Evolutionary conservation across 495 filamentous ascomycete genomes (phyloP).

Genomic region (Lichenothelia convexa): DNA sequence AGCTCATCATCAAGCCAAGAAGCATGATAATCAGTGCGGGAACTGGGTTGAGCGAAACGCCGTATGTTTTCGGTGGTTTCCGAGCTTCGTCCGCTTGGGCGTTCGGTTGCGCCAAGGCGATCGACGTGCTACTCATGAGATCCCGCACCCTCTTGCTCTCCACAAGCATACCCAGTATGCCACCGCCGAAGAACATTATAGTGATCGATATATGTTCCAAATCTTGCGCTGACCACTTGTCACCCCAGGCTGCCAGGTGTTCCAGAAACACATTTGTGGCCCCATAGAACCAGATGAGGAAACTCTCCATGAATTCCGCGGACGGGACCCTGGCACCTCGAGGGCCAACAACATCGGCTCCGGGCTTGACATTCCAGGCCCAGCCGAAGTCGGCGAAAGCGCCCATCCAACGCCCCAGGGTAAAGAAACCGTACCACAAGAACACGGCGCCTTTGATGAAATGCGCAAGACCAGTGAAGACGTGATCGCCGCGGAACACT

Average conservation of each 20-base stretch:
- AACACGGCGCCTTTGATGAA: constrained; percentile 97
- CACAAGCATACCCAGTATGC: constrained; percentile 86
- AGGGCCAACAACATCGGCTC: constrained; percentile 33
- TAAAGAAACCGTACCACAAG: constrained; percentile 81
- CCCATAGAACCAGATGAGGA: constrained; percentile 78
- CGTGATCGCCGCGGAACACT: constrained; percentile 38
- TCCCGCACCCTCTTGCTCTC: constrained; percentile 56
- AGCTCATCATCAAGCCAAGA: constrained; percentile 85
- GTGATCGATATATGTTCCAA: constrained; percentile 89
- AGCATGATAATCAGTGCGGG: constrained; percentile 73
- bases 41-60: constrained; percentile 72
- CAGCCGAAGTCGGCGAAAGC: constrained; percentile 84
- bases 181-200: constrained; percentile 85
- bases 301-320: constrained; percentile 76
- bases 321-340: constrained; percentile 51
- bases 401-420: constrained; percentile 77
- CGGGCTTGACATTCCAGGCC: constrained; percentile 83
- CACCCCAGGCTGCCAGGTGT: constrained; percentile 56
- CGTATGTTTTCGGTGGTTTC: constrained; percentile 45
- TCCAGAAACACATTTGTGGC: constrained; percentile 84
- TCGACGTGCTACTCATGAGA: constrained; percentile 45
- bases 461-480: constrained; percentile 83
- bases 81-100: constrained; percentile 32
- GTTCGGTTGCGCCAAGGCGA: constrained; percentile 5
- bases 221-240: constrained; percentile 56